Percentiles rank a stretch among this genome's conserved stretches.
Evolutionary conservation across 441 rosid genomes (phyloP).

Genomic region (Adansonia rubrostipa): DNA sequence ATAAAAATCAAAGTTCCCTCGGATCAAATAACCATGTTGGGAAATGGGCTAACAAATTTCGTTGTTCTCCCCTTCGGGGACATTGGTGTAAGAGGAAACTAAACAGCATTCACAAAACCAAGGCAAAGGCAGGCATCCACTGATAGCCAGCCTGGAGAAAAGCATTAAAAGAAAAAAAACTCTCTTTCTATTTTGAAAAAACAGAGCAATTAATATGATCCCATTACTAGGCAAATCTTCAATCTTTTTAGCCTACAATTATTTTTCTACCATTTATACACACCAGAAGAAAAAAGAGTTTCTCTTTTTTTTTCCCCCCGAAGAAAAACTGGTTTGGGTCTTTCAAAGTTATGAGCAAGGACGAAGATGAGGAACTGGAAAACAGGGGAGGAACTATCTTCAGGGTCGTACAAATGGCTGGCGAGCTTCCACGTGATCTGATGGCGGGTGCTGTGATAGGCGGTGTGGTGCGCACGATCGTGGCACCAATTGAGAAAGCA

Average conservation of each 20-base stretch:
- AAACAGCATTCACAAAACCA: not conserved
- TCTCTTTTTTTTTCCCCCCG: not conserved
- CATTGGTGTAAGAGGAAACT: not conserved
- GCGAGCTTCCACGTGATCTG: slow-evolving; percentile 75
- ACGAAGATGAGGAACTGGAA: slow-evolving; percentile 55
- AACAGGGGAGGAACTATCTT: slow-evolving; percentile 27
- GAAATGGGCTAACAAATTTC: slow-evolving; percentile 19
- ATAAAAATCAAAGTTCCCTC: not conserved
- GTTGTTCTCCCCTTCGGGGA: not conserved
- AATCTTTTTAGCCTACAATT: not conserved
- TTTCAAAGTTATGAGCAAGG: slow-evolving; percentile 44
- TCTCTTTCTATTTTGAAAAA: not conserved
- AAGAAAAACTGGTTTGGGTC: slow-evolving; percentile 1
- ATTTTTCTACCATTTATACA: not conserved
- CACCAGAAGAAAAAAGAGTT: slow-evolving; percentile 8
- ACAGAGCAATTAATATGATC: not conserved
- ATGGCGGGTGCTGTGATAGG: slow-evolving; percentile 94
- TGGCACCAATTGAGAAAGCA: slow-evolving; percentile 93
- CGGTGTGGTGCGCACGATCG: slow-evolving; percentile 91
- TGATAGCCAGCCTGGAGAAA: not conserved
- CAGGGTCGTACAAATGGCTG: slow-evolving; percentile 40
- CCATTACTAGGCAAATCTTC: not conserved
- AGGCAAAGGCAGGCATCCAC: not conserved
- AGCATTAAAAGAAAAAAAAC: not conserved
- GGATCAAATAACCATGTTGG: not conserved